phyloP scores from a whole-genome alignment of 2,329 filamentous ascomycete genomes.

The Annulohypoxylon truncatum region DNA sequence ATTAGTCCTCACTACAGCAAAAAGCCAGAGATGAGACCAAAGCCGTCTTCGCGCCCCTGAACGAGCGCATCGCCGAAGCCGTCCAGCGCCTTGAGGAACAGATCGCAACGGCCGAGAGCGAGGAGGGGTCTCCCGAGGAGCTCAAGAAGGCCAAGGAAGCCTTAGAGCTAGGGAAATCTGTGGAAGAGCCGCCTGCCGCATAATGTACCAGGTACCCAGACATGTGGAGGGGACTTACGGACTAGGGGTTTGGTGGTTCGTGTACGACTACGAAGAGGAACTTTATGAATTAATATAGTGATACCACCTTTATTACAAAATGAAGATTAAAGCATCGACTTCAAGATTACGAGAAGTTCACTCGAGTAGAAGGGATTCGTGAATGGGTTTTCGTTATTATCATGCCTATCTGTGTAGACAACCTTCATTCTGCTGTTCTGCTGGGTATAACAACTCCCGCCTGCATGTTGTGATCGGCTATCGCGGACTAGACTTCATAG shows the following conservation, averaged over 20 bases:
- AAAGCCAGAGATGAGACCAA: constrained; percentile 88
- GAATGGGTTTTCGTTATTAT: constrained; percentile 6
- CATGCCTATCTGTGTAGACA: background rate
- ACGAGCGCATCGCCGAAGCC: constrained; percentile 76
- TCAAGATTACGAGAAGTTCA: background rate
- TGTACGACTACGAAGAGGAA: constrained; percentile 23
- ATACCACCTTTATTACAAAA: constrained; percentile 26
- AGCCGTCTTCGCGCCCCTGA: constrained; percentile 80
- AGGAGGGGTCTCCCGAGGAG: constrained; percentile 61
- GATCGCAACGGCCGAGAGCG: constrained; percentile 72
- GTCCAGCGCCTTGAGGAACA: constrained; percentile 79
- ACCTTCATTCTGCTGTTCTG: background rate
- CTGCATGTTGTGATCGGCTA: background rate
- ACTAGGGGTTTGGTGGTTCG: constrained; percentile 6
- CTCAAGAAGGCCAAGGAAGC: constrained; percentile 66
- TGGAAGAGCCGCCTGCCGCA: constrained; percentile 45
- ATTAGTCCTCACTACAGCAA: constrained; percentile 62
- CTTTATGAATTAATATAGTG: constrained; percentile 31
- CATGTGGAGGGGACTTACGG: background rate
- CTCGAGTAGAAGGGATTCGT: background rate
- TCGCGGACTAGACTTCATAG: background rate
- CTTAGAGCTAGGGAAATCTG: constrained; percentile 61
- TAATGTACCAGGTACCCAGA: constrained; percentile 15
- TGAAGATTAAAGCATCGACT: background rate
- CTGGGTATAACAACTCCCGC: constrained; percentile 22